Conservation (phyloP, 345 rosid species). For the Linum trigynum region DNA sequence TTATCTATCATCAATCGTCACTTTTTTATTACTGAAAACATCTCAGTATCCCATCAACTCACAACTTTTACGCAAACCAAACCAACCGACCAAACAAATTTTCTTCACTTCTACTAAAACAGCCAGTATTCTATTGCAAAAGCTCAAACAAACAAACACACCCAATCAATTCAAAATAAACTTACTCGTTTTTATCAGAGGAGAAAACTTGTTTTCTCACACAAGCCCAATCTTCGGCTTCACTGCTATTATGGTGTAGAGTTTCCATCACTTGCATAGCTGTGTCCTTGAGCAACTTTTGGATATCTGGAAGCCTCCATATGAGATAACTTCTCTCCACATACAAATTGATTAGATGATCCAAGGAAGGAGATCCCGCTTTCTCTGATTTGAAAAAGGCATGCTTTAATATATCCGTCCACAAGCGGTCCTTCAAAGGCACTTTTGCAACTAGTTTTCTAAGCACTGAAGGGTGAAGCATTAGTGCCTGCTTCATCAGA, state of each 20-base stretch:
- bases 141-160: slow-evolving; percentile 4
- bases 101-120: no score
- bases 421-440: slow-evolving; percentile 72
- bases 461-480: slow-evolving; percentile 76
- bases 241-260: slow-evolving; percentile 40
- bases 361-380: slow-evolving; percentile 55
- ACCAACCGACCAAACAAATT: no score
- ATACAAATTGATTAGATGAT: slow-evolving; percentile 69
- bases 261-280: slow-evolving; percentile 46
- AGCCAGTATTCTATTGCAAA: no score
- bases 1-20: no score
- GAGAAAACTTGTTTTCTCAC: slow-evolving; percentile 74
- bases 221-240: slow-evolving; percentile 66
- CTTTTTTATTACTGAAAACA: no score
- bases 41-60: no score
- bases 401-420: slow-evolving; percentile 56
- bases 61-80: no score
- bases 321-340: slow-evolving; percentile 70
- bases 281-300: slow-evolving; percentile 51
- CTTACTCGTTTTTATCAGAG: slow-evolving; percentile 74
- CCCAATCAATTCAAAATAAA: slow-evolving; percentile 6
- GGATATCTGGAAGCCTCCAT: slow-evolving; percentile 88
- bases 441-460: slow-evolving; percentile 67
- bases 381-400: slow-evolving; percentile 51
- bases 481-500: slow-evolving; percentile 78